These are phyloP conservation scores for Bidens hawaiensis DNA, from an alignment of 140 eudicot species.

Conservation along the genomic window DNA sequence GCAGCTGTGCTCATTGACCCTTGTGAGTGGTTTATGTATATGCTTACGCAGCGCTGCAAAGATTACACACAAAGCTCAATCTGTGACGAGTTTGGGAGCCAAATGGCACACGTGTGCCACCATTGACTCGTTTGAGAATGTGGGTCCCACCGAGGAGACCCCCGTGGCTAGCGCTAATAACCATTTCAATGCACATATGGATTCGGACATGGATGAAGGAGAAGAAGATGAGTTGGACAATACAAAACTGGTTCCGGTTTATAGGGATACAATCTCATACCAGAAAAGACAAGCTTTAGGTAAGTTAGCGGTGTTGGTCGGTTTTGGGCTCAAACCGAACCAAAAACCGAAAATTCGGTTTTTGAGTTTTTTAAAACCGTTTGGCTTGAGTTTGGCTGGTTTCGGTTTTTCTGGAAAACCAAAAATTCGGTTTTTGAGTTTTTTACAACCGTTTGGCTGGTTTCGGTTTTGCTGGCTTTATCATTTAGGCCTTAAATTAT, in stretches of 20 bases:
- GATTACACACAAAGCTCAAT: conserved; percentile 80
- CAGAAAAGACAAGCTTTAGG: conserved; percentile 92
- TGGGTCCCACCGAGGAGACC: conserved; percentile 38
- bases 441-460: no score
- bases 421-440: no score
- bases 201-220: conserved; percentile 63
- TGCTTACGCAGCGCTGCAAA: conserved; percentile 82
- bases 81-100: conserved; percentile 75
- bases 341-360: no score
- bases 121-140: conserved; percentile 50
- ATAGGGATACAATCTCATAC: conserved; percentile 52
- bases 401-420: no score
- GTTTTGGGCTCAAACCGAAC: no score
- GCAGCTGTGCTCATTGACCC: conserved; percentile 70
- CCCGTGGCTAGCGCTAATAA: conserved; percentile 29
- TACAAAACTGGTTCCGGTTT: conserved; percentile 22
- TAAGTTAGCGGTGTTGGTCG: no score
- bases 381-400: no score
- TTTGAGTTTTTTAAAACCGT: no score
- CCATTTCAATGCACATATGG: conserved; percentile 29
- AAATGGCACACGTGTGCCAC: conserved; percentile 91
- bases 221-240: conserved; percentile 75
- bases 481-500: no score
- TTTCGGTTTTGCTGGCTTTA: no score
- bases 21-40: conserved; percentile 68